Percentiles rank a stretch among this genome's conserved stretches.
These are phyloP conservation scores for Ailanthus altissimus DNA, from an alignment of 345 rosid species.

Conservation along the genomic window DNA sequence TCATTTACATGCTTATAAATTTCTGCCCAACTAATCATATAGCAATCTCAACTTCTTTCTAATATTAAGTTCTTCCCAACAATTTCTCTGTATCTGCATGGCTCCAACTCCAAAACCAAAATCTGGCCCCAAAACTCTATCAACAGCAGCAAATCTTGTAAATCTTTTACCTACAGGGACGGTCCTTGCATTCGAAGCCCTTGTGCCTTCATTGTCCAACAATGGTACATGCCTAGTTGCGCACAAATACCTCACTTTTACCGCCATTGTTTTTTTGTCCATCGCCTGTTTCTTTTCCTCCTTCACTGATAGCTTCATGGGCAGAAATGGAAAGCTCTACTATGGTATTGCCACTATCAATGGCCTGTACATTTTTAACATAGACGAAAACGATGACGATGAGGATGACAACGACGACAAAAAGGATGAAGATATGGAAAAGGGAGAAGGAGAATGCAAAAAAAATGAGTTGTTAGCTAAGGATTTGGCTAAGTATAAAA, in stretches of 20 bases:
- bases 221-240: constrained; percentile 35
- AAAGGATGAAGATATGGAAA: neutral
- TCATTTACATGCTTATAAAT: neutral
- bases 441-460: neutral
- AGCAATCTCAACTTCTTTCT: neutral
- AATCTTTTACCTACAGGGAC: constrained; percentile 61
- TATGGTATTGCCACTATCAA: constrained; percentile 47
- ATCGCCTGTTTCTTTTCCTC: constrained; percentile 45
- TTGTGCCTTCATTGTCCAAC: constrained; percentile 52
- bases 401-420: constrained; percentile 11
- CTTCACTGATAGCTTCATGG: constrained; percentile 53
- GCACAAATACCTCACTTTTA: constrained; percentile 39
- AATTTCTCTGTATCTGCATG: neutral
- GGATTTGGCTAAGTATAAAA: constrained; percentile 8
- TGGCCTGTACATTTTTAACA: constrained; percentile 41
- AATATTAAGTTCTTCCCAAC: neutral
- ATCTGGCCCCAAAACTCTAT: constrained; percentile 20
- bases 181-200: constrained; percentile 45
- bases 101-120: neutral
- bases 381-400: neutral
- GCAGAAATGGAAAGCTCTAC: constrained; percentile 34
- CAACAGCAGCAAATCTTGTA: constrained; percentile 52
- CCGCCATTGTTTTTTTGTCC: constrained; percentile 31
- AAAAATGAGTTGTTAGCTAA: neutral
- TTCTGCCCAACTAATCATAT: neutral